Evolutionary conservation across 2,329 filamentous ascomycete genomes (phyloP).

Genomic region (Neurospora sp.): DNA sequence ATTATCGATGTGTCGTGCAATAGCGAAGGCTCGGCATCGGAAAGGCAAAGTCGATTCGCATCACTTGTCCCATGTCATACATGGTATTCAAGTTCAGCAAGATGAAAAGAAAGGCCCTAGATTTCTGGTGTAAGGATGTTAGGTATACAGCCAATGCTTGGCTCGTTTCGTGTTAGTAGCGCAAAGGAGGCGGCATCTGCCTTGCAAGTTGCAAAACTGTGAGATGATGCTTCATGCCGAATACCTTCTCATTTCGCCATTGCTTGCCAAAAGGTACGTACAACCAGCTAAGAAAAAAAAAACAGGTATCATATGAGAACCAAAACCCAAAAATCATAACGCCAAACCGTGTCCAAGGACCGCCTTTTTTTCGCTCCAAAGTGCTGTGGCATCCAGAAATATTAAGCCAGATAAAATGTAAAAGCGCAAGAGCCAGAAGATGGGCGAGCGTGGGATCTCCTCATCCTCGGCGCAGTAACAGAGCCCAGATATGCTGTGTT

Average conservation of each 20-base stretch:
- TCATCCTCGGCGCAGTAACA: not conserved
- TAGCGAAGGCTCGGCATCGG: not conserved
- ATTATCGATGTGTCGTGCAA: not conserved
- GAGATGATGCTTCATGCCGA: not conserved
- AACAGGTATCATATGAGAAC: not conserved
- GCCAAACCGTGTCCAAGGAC: not conserved
- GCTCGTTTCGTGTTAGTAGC: not conserved
- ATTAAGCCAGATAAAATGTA: not conserved
- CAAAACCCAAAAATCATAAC: not conserved
- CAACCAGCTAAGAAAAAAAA: not conserved
- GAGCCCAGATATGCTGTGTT: not conserved
- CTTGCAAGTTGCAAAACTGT: not conserved
- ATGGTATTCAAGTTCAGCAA: not conserved
- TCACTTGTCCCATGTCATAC: not conserved
- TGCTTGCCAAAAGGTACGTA: not conserved
- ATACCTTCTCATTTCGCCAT: not conserved
- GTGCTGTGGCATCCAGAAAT: not conserved
- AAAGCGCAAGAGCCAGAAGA: not conserved
- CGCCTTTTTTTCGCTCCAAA: not conserved
- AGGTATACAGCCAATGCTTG: not conserved
- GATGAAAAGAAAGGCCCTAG: not conserved
- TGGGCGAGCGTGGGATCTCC: not conserved
- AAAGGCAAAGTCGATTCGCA: not conserved
- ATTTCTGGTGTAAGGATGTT: not conserved
- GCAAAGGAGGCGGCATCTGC: not conserved